Conservation (phyloP, 805 yeast species). For the Myxozyma nipponensis region DNA sequence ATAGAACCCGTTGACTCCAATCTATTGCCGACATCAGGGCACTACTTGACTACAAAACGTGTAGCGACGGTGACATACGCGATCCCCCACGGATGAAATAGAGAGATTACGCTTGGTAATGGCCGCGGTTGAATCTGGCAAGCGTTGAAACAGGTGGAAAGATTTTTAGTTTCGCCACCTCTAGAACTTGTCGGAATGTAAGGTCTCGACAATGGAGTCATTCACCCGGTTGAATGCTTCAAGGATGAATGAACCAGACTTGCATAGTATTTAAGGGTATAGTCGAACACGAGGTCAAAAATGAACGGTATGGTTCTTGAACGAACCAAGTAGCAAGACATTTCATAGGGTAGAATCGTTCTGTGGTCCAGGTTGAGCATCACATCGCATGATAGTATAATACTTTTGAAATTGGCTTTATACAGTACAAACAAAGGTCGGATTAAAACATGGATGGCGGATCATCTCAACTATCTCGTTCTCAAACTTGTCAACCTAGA, state of each 20-base stretch:
- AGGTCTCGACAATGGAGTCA: not conserved
- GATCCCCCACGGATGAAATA: constrained; percentile 4
- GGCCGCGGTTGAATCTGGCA: constrained; percentile 12
- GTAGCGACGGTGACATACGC: constrained; percentile 18
- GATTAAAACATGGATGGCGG: not conserved
- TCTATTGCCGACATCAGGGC: not conserved
- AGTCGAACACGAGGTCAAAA: too few species aligned
- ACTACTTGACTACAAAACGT: not conserved
- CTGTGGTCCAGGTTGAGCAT: too few species aligned
- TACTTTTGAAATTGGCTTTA: too few species aligned
- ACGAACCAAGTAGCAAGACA: too few species aligned
- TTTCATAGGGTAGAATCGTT: too few species aligned
- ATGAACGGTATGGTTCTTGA: too few species aligned
- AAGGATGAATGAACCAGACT: not conserved
- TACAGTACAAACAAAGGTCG: not conserved
- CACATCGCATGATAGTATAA: too few species aligned
- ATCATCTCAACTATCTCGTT: not conserved
- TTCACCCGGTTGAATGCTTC: too few species aligned
- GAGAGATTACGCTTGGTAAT: constrained; percentile 18
- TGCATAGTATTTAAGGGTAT: too few species aligned
- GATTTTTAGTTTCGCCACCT: constrained; percentile 9
- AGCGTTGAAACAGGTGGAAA: not conserved
- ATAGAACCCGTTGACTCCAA: too few species aligned
- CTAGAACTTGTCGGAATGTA: not conserved
- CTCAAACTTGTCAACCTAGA: constrained; percentile 8